These are phyloP conservation scores for Hypoxylon lenormandii DNA, from an alignment of 495 filamentous ascomycete species.

Conservation along the genomic window DNA sequence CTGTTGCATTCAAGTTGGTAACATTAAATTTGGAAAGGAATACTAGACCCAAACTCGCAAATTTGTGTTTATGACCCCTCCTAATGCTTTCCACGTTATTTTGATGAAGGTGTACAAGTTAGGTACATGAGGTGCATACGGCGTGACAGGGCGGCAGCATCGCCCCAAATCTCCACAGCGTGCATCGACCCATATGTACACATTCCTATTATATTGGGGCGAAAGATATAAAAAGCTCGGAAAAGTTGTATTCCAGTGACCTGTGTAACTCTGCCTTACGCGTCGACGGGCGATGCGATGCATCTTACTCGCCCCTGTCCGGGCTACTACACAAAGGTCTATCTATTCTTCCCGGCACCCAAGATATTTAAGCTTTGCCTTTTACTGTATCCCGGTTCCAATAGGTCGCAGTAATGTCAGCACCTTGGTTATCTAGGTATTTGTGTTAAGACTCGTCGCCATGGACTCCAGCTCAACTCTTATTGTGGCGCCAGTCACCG, in stretches of 20 bases:
- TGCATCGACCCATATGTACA: not conserved
- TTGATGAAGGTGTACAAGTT: not conserved
- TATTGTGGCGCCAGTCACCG: slow-evolving; percentile 1
- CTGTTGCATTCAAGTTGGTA: not conserved
- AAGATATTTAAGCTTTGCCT: not conserved
- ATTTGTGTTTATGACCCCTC: not conserved
- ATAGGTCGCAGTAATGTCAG: not conserved
- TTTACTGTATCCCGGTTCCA: not conserved
- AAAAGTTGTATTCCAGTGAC: too few species aligned
- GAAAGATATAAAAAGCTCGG: too few species aligned
- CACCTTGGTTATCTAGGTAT: not conserved
- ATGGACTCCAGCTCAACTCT: slow-evolving; percentile 1
- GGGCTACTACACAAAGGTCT: not conserved
- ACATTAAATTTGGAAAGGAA: not conserved
- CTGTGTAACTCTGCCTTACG: too few species aligned
- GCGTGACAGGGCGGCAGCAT: not conserved
- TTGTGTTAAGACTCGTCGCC: not conserved
- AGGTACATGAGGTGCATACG: not conserved
- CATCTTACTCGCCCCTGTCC: too few species aligned
- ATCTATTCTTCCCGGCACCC: not conserved
- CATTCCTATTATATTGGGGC: too few species aligned
- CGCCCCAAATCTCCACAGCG: not conserved
- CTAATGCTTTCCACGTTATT: too few species aligned
- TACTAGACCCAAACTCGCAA: not conserved
- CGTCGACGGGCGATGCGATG: too few species aligned